Evolutionary conservation across 495 filamentous ascomycete species (phyloP).

Genomic region (Aspergillus taichungensis): DNA sequence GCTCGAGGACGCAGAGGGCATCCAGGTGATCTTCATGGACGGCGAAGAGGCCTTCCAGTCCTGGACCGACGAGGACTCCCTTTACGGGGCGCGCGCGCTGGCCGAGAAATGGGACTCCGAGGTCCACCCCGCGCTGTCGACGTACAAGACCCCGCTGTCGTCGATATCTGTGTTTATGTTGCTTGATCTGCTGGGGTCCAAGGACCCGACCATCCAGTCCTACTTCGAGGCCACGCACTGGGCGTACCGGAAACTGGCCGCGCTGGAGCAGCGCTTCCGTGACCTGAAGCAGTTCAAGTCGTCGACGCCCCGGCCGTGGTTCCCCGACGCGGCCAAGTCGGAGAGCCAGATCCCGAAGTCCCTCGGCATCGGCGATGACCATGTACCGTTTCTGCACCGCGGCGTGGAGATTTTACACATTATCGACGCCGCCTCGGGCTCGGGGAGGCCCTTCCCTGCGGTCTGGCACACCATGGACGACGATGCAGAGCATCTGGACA

Average conservation of each 20-base stretch:
- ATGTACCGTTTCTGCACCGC: conserved; percentile 74
- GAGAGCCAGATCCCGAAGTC: conserved; percentile 34
- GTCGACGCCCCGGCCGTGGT: conserved; percentile 24
- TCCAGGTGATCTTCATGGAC: conserved; percentile 86
- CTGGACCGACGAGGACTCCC: conserved; percentile 73
- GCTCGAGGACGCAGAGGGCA: conserved; percentile 64
- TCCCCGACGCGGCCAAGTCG: conserved; percentile 47
- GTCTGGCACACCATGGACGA: conserved; percentile 87
- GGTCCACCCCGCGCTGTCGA: conserved; percentile 58
- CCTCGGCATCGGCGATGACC: conserved; percentile 69
- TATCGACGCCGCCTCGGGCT: conserved; percentile 53
- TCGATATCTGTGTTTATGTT: conserved; percentile 85
- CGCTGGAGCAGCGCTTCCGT: conserved; percentile 62
- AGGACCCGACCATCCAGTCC: conserved; percentile 61
- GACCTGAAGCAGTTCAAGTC: conserved; percentile 44
- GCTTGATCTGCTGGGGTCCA: conserved; percentile 77
- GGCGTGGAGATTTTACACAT: conserved; percentile 86
- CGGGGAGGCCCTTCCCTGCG: conserved; percentile 70
- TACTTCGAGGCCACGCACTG: conserved; percentile 88
- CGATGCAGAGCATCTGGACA: conserved; percentile 78
- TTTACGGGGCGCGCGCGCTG: conserved; percentile 79
- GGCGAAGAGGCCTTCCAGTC: conserved; percentile 83
- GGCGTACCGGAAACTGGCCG: conserved; percentile 70
- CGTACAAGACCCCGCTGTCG: conserved; percentile 60
- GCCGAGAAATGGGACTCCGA: conserved; percentile 65